Evolutionary conservation across 495 filamentous ascomycete genomes (phyloP).

Genomic region (Cenococcum geophilum): DNA sequence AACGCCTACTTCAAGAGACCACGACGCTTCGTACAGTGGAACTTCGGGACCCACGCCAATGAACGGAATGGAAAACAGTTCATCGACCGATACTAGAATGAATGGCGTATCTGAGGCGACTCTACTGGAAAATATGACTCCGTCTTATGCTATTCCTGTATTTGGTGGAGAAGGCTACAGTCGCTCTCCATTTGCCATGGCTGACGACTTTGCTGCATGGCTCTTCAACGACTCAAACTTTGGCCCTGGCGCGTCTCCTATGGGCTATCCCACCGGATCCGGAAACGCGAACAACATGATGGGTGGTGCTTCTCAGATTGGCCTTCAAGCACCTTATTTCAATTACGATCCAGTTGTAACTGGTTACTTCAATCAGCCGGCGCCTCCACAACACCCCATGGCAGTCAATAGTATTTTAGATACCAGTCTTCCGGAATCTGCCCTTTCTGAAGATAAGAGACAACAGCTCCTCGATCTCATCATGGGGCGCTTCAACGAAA

Average conservation of each 20-base stretch:
- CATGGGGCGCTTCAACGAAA: constrained; percentile 72
- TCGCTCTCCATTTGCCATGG: constrained; percentile 81
- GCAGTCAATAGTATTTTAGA: constrained; percentile 87
- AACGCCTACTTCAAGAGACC: constrained; percentile 14
- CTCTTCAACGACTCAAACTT: constrained; percentile 65
- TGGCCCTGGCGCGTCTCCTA: constrained; percentile 24
- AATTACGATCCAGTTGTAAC: constrained; percentile 30
- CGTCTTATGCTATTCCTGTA: constrained; percentile 67
- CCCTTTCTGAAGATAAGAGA: constrained; percentile 82
- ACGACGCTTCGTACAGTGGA: constrained; percentile 26
- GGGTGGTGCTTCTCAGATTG: constrained; percentile 24
- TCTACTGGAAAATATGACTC: constrained; percentile 57
- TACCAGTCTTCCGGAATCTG: constrained; percentile 63
- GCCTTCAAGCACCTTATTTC: constrained; percentile 34
- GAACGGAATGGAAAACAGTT: constrained; percentile 21
- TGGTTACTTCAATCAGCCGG: constrained; percentile 29
- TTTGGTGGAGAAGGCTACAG: constrained; percentile 77
- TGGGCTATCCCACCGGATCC: constrained; percentile 18
- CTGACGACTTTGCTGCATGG: constrained; percentile 88
- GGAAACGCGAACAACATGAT: constrained; percentile 5
- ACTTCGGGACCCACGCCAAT: constrained; percentile 25
- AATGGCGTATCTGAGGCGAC: constrained; percentile 38
- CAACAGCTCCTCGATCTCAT: constrained; percentile 83
- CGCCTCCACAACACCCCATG: constrained; percentile 67
- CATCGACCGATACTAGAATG: constrained; percentile 27